phyloP scores from a whole-genome alignment of 169 alveolate species.

The Babesia sp. region DNA sequence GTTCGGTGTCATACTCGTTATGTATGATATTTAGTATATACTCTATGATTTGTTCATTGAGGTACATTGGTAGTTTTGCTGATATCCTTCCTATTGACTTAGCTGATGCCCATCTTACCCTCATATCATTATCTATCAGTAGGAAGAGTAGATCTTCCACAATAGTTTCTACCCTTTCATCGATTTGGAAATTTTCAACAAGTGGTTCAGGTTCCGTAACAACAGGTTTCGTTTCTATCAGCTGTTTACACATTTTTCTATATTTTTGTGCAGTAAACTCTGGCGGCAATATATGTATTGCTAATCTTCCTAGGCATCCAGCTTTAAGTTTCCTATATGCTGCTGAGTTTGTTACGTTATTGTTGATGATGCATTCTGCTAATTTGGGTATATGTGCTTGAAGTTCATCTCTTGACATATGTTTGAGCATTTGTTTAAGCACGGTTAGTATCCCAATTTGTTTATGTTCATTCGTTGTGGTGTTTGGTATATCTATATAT shows the following conservation, averaged over 20 bases:
- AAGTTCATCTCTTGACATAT: conserved; percentile 19
- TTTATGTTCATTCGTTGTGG: conserved; percentile 21
- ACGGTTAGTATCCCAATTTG: conserved; percentile 48
- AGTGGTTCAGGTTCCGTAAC: not conserved
- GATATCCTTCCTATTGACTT: conserved; percentile 58
- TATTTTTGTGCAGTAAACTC: conserved; percentile 15
- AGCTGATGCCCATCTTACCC: conserved; percentile 68
- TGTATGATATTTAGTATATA: conserved; percentile 33
- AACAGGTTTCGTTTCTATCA: not conserved
- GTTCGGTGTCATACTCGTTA: conserved; percentile 16
- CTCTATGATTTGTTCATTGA: conserved; percentile 38
- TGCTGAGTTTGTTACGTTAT: not conserved
- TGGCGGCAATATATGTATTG: conserved; percentile 46
- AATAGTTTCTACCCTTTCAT: conserved; percentile 25
- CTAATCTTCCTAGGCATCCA: conserved; percentile 53
- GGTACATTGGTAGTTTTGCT: conserved; percentile 24
- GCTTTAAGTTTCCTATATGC: conserved; percentile 47
- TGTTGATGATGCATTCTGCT: conserved; percentile 7
- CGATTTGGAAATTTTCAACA: not conserved
- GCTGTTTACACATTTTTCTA: conserved; percentile 14
- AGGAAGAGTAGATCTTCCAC: conserved; percentile 17
- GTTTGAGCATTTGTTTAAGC: conserved; percentile 55
- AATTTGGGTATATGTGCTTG: conserved; percentile 6
- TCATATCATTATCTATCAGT: conserved; percentile 47
- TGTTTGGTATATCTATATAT: not conserved